Evolutionary conservation across 1,284 basidiomycete genomes (phyloP), one percentile per base, ranked within the genome.

Genomic region (Pseudozyma thailandica): DNA sequence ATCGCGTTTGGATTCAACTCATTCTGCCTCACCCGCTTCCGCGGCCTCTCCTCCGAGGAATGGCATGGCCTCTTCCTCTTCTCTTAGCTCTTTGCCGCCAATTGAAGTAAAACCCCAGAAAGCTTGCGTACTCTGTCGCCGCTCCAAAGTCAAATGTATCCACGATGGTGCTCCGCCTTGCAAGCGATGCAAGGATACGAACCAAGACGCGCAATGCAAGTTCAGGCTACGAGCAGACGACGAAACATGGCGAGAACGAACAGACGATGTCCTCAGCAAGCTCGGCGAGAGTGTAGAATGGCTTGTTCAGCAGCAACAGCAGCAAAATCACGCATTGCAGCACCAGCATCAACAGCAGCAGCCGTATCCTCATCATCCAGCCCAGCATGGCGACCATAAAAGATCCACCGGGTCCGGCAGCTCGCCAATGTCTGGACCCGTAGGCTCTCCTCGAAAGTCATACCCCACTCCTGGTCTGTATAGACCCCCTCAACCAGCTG

Each of bases 131-230:
- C 50, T 58, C 3, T 79, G 77, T 46, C 60, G 77, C 13, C 43
- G 73, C 9, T 65, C 65, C 49, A 79, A 79, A 44, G 75, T 77
- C 58, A 76, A 77, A 30, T 80, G 78, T 23, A 64, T 77, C 20
- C 72, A 80, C 42, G 74, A 76, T 31, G 76, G 75, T 5, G 61
- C 53, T 10, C 76, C 76, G 7, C 78, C 78, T 15, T 80, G 78
- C 53, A 62, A 65, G 42, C 58, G 78, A 4, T 80, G 78, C 51
- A 51, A 41, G 21, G 75, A 74, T 21, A 66, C 59, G n/a, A 61
- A 71, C 15, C 68, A 71, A 44, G 56, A 71, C 37, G 37, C 56
- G 10, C 74, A 78, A 45, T 80, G 78, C 74, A 78, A 80, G 54
- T 80, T 78, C 41, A 52, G 78, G 16, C 61, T 80, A 12, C 44